phyloP scores from a whole-genome alignment of 768 basidiomycete genomes.

The Pleurotus tuber-regium region DNA sequence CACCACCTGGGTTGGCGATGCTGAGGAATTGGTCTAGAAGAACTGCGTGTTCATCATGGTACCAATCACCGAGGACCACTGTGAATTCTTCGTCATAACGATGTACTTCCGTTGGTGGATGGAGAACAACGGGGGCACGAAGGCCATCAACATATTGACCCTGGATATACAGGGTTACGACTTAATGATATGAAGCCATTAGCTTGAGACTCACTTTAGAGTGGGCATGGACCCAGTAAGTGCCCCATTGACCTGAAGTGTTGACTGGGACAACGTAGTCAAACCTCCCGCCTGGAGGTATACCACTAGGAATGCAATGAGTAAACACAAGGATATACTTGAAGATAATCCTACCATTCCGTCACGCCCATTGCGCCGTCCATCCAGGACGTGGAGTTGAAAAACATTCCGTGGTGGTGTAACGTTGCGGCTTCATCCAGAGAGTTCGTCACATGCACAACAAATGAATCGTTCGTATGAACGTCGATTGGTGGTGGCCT shows the following conservation, averaged over 20 bases:
- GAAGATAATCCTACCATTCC: slow-evolving; percentile 62
- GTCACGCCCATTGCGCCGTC: slow-evolving; percentile 84
- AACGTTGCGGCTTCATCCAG: slow-evolving; percentile 66
- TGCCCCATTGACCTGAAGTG: slow-evolving; percentile 69
- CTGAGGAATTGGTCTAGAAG: slow-evolving; percentile 68
- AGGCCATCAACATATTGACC: slow-evolving; percentile 94
- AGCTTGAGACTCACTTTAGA: slow-evolving; percentile 34
- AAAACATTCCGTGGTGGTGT: slow-evolving; percentile 96
- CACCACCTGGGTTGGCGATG: slow-evolving; percentile 75
- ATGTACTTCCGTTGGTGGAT: slow-evolving; percentile 62
- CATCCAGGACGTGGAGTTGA: slow-evolving; percentile 84
- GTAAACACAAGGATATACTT: not conserved
- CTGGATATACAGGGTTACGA: no score
- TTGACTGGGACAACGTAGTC: slow-evolving; percentile 75
- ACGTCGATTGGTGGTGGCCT: slow-evolving; percentile 85
- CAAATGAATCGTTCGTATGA: slow-evolving; percentile 64
- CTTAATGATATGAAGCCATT: not conserved
- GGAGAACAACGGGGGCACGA: slow-evolving; percentile 81
- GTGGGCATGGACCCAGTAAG: slow-evolving; percentile 81
- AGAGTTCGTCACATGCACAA: slow-evolving; percentile 76
- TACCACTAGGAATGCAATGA: slow-evolving; percentile 58
- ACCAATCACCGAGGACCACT: slow-evolving; percentile 88
- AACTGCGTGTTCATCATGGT: slow-evolving; percentile 69
- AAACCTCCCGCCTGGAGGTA: slow-evolving; percentile 68
- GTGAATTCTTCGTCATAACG: slow-evolving; percentile 90